Percentiles rank a stretch among this genome's conserved stretches.
Conservation (phyloP, 2,329 filamentous ascomycete species). For the Chaetomium sp. region DNA sequence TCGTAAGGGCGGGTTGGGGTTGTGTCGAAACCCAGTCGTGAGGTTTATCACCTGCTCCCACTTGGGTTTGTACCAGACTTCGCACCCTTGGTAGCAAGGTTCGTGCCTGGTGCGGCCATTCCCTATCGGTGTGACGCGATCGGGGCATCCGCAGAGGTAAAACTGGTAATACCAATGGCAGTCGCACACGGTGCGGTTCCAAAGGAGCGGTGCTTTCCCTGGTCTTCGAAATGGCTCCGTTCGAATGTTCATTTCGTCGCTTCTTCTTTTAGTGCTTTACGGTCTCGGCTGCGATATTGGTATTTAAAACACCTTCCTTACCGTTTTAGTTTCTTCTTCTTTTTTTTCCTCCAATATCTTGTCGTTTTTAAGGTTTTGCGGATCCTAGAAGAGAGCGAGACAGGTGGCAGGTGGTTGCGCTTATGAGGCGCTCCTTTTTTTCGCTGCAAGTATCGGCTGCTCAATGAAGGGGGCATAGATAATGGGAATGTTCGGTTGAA, state of each 20-base stretch:
- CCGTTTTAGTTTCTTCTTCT: background rate
- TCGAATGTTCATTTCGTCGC: background rate
- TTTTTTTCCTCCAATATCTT: background rate
- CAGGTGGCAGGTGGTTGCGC: background rate
- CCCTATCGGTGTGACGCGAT: background rate
- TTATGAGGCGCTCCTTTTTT: background rate
- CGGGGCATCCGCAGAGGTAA: conserved; percentile 29
- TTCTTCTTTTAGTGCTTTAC: background rate
- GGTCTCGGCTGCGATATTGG: conserved; percentile 1
- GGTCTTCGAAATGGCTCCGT: background rate
- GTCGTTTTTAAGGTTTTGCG: background rate
- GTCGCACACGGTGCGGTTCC: conserved; percentile 20
- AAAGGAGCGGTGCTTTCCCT: background rate
- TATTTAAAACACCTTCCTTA: background rate
- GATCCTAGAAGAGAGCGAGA: background rate
- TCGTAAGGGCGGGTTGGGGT: background rate
- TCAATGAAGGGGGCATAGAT: background rate
- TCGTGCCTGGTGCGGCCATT: conserved; percentile 2
- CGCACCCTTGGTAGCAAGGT: conserved; percentile 14
- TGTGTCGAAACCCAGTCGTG: conserved; percentile 18
- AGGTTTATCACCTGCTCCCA: background rate
- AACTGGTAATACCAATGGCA: conserved; percentile 25
- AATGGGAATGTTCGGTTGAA: background rate
- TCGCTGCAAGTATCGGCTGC: background rate
- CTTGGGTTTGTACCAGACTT: conserved; percentile 9